These are phyloP conservation scores for Mortierella sp. DNA, from an alignment of 371 early-diverging fungal species.

Conservation along the genomic window DNA sequence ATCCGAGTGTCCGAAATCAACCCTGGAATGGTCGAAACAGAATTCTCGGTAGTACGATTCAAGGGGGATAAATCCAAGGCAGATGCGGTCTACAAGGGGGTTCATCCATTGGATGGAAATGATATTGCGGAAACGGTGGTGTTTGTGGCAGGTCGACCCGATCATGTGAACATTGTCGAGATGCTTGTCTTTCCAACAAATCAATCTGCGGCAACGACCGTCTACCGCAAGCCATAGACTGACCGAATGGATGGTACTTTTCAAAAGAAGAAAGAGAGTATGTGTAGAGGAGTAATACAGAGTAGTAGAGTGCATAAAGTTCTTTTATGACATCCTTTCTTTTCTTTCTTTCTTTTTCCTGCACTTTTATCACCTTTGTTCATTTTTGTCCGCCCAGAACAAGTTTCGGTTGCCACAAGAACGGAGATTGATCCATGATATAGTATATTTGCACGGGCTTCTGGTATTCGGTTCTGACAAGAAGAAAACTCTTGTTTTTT, in stretches of 20 bases:
- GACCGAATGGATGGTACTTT: not conserved
- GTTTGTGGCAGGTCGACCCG: constrained; percentile 81
- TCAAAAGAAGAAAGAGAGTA: not conserved
- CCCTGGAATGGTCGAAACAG: constrained; percentile 89
- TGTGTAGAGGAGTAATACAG: too few relatives aligned
- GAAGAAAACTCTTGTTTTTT: too few relatives aligned
- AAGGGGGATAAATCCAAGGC: constrained; percentile 80
- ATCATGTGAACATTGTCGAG: constrained; percentile 82
- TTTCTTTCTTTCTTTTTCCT: not conserved
- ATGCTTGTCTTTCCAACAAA: constrained; percentile 74
- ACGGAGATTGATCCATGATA: too few relatives aligned
- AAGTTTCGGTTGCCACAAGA: too few relatives aligned
- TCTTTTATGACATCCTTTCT: too few relatives aligned
- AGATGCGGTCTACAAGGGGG: constrained; percentile 80
- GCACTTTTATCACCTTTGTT: not conserved
- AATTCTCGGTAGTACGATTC: constrained; percentile 87
- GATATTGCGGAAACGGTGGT: constrained; percentile 76
- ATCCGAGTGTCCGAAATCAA: constrained; percentile 78
- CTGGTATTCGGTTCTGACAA: too few relatives aligned
- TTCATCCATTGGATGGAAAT: constrained; percentile 29
- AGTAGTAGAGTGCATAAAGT: not conserved
- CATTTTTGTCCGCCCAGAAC: too few relatives aligned
- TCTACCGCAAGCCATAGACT: constrained; percentile 18
- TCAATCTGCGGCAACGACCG: constrained; percentile 70
- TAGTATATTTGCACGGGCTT: too few relatives aligned